Base-by-base conservation (phyloP, 208 protist species). In the Trypanosoma lewisi region DNA sequence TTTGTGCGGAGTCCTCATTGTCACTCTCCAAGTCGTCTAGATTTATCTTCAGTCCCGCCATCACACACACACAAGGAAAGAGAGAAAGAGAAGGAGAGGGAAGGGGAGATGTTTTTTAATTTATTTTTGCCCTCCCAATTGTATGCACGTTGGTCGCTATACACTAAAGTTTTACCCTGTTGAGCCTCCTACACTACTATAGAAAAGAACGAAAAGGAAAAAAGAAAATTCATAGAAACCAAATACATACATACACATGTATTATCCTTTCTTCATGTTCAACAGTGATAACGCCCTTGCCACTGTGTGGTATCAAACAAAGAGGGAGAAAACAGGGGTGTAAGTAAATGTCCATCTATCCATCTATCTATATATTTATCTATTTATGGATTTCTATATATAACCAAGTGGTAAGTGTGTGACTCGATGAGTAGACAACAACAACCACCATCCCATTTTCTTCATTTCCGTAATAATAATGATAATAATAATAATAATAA, bases 31-130 rank as follows among this genome's bases (percentile, higher is more conserved):
- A 74, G 17, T 71, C 84, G 3, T 91, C 84, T 30, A 96, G 50
- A 61, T 93, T 89, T 28, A 96, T 89, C 63, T 89, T 91, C 6
- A 96, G 73, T 0, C 70, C 61, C 16, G 69, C 31, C 61, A 75
- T 75, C n/a, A n/a, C 30, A 33, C 48, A 50, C 5, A 27, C 28
- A 9, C 30, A 61, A 19, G 36, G 36, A 4, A 37, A n/a, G n/a
- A 7, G 30, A 3, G 21, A 41, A 31, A 31, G 48, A 51, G 28
- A 41, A 17, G 57, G n/a, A 63, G 41, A 52, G 31, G 58, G 41
- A 33, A 45, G 34, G 9, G 45, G 19, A 7, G 4, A 31, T 30
- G 4, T 27, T 31, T 2, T 7, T 52, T 21, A 19, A 7, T n/a
- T n/a, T n/a, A n/a, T n/a, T n/a, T n/a, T n/a, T n/a, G n/a, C n/a